Base-by-base conservation (phyloP, 441 rosid species). In the Erodium chrysanthum region DNA sequence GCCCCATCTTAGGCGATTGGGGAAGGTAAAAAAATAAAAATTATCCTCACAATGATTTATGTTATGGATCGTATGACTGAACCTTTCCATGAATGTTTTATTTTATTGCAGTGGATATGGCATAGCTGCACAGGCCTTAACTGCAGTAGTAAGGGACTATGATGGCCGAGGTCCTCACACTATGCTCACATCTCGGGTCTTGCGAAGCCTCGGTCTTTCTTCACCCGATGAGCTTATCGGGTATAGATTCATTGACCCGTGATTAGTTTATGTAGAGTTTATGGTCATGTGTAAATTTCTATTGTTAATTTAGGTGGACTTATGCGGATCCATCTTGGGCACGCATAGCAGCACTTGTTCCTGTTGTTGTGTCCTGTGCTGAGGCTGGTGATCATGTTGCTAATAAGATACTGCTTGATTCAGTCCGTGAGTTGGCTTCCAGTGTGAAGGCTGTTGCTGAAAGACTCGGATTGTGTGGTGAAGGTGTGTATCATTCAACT, bases 1-100 rank as follows among this genome's bases (percentile, higher is more conserved):
- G 98, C 42, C 98, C 98, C 29, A 75, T 83, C 80, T 80, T 93
- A 74, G 98, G 98, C 22, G 98, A 93, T 68, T 84, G 96, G 95
- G 98, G 97, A 77, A 93, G 96, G 97, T 88, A 3, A 25, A 25
- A 25, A 25, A 1, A 25, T 1, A 25, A 25, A 1, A 3, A 1
- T 25, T 25, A 25, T 25, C 29, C 29, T 3, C 29, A 3, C 3
- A 25, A 25, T 25, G 29, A 1, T 25, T 76, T 14, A 54, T 73
- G 0, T 46, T 12, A 12, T n/a, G 17, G 17, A 46, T n/a, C 11
- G 2, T 46, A 46, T 46, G 17, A 48, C 0, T 60, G 27, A 40
- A n/a, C n/a, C n/a, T n/a, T n/a, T n/a, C n/a, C n/a, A n/a, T n/a
- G n/a, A n/a, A n/a, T n/a, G n/a, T n/a, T 72, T 66, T 35, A 7